Evolutionary conservation across 495 filamentous ascomycete genomes (phyloP).

Genomic region (Talaromyces wortmannii): DNA sequence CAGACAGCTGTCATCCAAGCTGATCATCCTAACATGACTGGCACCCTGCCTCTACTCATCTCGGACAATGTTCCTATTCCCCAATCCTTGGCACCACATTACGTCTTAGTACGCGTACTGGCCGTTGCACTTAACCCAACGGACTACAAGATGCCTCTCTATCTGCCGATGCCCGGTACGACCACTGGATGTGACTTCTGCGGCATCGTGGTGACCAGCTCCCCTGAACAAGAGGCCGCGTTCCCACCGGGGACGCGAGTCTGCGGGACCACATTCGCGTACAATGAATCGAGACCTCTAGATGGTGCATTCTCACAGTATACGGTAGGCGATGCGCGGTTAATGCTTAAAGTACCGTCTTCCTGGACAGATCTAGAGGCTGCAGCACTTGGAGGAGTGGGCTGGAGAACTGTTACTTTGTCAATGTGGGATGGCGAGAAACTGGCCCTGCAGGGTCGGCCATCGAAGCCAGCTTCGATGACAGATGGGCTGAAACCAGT

Average conservation of each 20-base stretch:
- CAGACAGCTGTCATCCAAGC: too few species aligned
- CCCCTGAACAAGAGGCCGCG: not conserved
- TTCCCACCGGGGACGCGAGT: not conserved
- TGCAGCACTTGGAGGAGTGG: conserved; percentile 20
- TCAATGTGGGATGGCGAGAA: not conserved
- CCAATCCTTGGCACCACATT: too few species aligned
- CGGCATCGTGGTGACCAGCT: conserved; percentile 24
- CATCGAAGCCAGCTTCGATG: not conserved
- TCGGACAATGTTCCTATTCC: too few species aligned
- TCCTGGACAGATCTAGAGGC: conserved; percentile 16
- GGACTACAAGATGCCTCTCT: conserved; percentile 34
- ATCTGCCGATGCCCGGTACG: conserved; percentile 23
- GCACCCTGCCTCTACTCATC: too few species aligned
- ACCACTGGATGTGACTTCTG: conserved; percentile 37
- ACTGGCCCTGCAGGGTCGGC: conserved; percentile 7
- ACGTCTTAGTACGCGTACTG: conserved; percentile 15
- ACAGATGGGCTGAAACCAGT: conserved; percentile 8
- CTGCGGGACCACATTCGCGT: conserved; percentile 5
- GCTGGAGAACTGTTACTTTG: not conserved
- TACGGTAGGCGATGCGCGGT: conserved; percentile 15
- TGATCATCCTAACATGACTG: too few species aligned
- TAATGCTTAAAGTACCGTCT: conserved; percentile 27
- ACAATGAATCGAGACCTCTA: not conserved
- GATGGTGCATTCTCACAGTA: conserved; percentile 37
- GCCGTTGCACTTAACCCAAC: conserved; percentile 40